Evolutionary conservation across 2,329 filamentous ascomycete species (phyloP).

Genomic region (Thelonectria discophora): DNA sequence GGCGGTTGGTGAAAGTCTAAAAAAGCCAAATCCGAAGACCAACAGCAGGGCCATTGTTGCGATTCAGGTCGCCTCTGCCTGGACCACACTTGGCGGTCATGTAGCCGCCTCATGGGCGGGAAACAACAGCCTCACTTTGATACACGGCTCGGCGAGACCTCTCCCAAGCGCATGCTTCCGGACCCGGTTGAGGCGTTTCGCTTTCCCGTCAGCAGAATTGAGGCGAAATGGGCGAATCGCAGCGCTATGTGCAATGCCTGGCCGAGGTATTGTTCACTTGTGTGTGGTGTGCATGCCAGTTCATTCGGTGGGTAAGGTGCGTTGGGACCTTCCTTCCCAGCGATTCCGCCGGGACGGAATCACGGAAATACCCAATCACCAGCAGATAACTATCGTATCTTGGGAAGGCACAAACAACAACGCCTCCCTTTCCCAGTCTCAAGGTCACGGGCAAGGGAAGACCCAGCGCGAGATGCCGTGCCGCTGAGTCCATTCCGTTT

Average conservation of each 20-base stretch:
- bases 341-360: constrained; percentile 22
- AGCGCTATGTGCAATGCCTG: background rate
- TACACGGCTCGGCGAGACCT: constrained; percentile 9
- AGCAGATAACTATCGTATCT: too few relatives aligned
- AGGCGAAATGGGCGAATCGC: background rate
- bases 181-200: constrained; percentile 32
- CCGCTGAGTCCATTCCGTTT: constrained; percentile 28
- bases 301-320: too few relatives aligned
- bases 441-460: constrained; percentile 11
- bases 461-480: constrained; percentile 25
- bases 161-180: background rate
- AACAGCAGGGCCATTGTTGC: constrained; percentile 7
- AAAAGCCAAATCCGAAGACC: constrained; percentile 17
- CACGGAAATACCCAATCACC: too few relatives aligned
- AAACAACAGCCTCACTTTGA: background rate
- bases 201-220: constrained; percentile 23
- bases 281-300: too few relatives aligned
- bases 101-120: background rate
- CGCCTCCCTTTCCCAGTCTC: constrained; percentile 9
- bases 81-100: constrained; percentile 15
- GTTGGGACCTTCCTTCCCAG: background rate
- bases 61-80: constrained; percentile 6
- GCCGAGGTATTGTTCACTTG: too few relatives aligned
- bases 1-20: constrained; percentile 18
- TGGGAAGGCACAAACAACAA: too few relatives aligned